Evolutionary conservation across 139 green algal genomes (phyloP).

Genomic region (Chlamydomonas eustigma): DNA sequence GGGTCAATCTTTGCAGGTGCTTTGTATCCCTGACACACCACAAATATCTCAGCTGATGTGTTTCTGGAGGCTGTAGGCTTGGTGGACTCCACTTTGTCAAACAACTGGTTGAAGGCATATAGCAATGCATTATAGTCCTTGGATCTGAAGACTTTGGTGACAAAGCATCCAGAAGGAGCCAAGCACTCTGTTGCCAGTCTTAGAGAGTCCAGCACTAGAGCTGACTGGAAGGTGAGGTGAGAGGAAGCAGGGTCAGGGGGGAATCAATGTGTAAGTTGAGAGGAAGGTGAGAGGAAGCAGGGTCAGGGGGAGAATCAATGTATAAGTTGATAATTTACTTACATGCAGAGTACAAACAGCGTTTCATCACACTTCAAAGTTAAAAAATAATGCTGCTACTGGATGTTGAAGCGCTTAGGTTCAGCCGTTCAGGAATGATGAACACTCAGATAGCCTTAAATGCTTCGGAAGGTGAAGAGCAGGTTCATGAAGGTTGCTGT

Average conservation of each 20-base stretch:
- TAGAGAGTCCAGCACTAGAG: conserved; percentile 89
- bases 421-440: too few species aligned
- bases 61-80: conserved; percentile 89
- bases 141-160: conserved; percentile 92
- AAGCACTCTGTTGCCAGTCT: conserved; percentile 90
- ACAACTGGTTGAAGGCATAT: conserved; percentile 92
- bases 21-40: conserved; percentile 96
- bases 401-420: too few species aligned
- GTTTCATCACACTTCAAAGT: too few species aligned
- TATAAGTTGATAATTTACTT: too few species aligned
- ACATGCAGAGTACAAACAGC: too few species aligned
- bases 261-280: neutral
- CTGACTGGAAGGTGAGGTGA: conserved; percentile 52
- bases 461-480: too few species aligned
- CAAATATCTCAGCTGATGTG: conserved; percentile 94
- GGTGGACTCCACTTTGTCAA: conserved; percentile 91
- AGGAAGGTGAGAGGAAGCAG: neutral
- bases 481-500: too few species aligned
- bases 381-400: too few species aligned
- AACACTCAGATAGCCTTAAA: too few species aligned
- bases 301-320: neutral
- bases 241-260: neutral
- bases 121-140: conserved; percentile 95
- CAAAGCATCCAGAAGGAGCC: conserved; percentile 81
- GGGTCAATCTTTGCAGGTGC: conserved; percentile 96